Evolutionary conservation across 2,329 filamentous ascomycete genomes (phyloP).

Genomic region (Epichloe gansuensis): DNA sequence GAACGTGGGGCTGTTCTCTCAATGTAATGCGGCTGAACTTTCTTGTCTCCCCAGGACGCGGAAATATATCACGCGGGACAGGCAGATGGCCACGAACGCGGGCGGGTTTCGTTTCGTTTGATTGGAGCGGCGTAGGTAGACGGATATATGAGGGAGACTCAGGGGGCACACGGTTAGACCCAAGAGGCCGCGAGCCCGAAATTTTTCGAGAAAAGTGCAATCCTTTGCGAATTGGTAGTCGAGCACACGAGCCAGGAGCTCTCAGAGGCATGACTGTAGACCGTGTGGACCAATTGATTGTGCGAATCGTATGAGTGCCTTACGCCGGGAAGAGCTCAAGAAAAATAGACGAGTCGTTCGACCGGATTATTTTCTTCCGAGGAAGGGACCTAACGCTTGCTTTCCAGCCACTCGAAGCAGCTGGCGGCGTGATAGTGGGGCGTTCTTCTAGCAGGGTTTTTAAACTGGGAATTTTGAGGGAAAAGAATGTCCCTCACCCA

Average conservation of each 20-base stretch:
- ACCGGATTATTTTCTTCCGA: slow-evolving; percentile 4
- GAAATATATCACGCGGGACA: slow-evolving; percentile 71
- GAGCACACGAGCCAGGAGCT: slow-evolving; percentile 13
- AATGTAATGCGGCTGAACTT: slow-evolving; percentile 51
- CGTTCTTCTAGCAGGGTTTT: background rate
- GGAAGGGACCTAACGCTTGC: background rate
- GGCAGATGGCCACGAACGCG: slow-evolving; percentile 69
- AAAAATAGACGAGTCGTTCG: background rate
- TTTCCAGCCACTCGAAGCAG: background rate
- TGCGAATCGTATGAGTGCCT: background rate
- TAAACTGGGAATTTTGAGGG: background rate
- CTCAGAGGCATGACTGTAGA: slow-evolving; percentile 16
- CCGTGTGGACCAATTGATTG: background rate
- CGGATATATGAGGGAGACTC: slow-evolving; percentile 84
- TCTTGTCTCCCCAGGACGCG: slow-evolving; percentile 42
- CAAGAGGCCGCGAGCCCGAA: slow-evolving; percentile 23
- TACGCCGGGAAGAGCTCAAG: background rate
- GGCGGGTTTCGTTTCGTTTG: slow-evolving; percentile 35
- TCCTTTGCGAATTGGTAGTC: slow-evolving; percentile 16
- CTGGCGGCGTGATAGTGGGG: background rate
- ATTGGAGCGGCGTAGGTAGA: slow-evolving; percentile 65
- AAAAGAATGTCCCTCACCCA: background rate
- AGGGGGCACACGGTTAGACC: slow-evolving; percentile 54
- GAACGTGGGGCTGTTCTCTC: slow-evolving; percentile 45
- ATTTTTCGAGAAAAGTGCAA: slow-evolving; percentile 18